Evolutionary conservation across 257 asterid species (phyloP).

Genomic region (Plantago ovata): DNA sequence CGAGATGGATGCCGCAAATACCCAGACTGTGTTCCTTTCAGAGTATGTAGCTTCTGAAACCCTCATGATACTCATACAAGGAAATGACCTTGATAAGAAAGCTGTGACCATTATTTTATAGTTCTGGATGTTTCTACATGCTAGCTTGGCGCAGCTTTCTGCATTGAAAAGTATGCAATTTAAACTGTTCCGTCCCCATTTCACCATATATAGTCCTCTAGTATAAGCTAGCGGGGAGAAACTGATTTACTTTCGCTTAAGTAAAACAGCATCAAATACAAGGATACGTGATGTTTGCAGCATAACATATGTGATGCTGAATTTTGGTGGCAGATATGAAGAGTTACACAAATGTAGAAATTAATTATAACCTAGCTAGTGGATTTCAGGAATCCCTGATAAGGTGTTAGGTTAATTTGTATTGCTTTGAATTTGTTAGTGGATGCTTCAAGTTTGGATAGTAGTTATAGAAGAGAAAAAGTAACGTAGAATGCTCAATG

Average conservation of each 20-base stretch:
- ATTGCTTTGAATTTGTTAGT: not conserved
- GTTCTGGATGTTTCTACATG: not conserved
- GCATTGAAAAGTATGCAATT: not conserved
- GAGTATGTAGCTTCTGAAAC: slow-evolving; percentile 45
- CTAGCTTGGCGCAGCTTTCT: not conserved
- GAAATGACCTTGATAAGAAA: no score
- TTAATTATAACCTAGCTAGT: not conserved
- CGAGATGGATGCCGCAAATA: slow-evolving; percentile 86
- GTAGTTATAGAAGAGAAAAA: not conserved
- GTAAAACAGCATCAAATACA: no score
- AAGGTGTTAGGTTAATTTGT: not conserved
- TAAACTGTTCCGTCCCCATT: not conserved
- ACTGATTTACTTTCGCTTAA: no score
- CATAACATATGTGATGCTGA: no score
- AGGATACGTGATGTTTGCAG: no score
- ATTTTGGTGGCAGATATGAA: not conserved
- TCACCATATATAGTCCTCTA: no score
- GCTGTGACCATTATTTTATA: no score
- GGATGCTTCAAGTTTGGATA: not conserved
- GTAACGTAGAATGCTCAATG: not conserved
- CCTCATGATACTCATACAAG: no score
- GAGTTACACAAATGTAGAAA: not conserved
- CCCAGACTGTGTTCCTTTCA: slow-evolving; percentile 89
- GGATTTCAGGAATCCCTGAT: not conserved
- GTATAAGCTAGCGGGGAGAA: no score